Evolutionary conservation across 306 rosid genomes (phyloP).

Genomic region (Dalbergia cultrata): DNA sequence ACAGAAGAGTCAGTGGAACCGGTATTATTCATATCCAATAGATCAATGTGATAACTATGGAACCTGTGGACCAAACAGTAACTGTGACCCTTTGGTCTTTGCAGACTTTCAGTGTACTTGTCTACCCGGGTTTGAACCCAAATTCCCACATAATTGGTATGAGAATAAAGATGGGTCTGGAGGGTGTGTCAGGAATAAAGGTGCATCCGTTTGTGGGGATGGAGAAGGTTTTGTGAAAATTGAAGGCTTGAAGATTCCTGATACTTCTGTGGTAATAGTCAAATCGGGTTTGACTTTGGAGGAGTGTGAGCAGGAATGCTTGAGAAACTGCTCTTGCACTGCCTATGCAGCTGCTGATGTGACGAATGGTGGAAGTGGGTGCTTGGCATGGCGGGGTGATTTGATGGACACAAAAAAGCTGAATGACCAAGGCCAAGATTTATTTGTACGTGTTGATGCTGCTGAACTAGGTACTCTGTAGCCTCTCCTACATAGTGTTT

Average conservation of each 20-base stretch:
- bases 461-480: constrained; percentile 46
- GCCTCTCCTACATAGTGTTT: not conserved
- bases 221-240: constrained; percentile 77
- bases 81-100: constrained; percentile 54
- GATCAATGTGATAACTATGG: constrained; percentile 66
- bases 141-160: constrained; percentile 53
- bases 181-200: constrained; percentile 65
- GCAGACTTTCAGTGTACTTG: constrained; percentile 59
- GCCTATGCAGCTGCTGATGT: constrained; percentile 65
- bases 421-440: constrained; percentile 58
- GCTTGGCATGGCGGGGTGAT: constrained; percentile 65
- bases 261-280: constrained; percentile 51
- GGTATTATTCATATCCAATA: constrained; percentile 54
- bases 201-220: constrained; percentile 50
- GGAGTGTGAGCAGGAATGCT: constrained; percentile 58
- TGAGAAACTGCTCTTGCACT: constrained; percentile 66
- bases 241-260: constrained; percentile 61
- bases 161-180: constrained; percentile 52
- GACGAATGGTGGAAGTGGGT: constrained; percentile 63
- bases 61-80: constrained; percentile 57
- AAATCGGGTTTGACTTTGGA: constrained; percentile 40
- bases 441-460: constrained; percentile 66
- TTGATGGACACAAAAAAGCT: constrained; percentile 40
- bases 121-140: constrained; percentile 72
- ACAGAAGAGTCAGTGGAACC: constrained; percentile 50